Base-by-base conservation (phyloP, 768 basidiomycete genomes). In the Serendipita vermifera region DNA sequence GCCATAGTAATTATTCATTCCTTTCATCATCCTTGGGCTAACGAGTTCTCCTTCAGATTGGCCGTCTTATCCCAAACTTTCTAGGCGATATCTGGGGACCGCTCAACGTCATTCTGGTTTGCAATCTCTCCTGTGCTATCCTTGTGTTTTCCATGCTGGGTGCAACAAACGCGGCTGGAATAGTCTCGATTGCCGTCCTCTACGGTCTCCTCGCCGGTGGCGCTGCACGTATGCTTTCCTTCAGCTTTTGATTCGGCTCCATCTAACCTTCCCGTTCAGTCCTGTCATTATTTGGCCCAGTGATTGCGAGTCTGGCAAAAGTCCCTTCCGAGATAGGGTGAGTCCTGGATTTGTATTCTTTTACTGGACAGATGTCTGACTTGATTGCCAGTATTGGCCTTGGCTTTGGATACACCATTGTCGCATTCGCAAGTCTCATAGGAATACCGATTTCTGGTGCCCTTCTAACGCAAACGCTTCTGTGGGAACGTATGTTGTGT, bases 361-460 rank as follows among this genome's bases (percentile, higher is more conserved):
- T 9, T 36, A 9, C n/a, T n/a, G 9, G 9, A 9, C 9, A 36
- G 9, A 9, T 36, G 35, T n/a, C 35, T 9, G 9, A 36, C 9
- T 9, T 9, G n/a, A 36, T n/a, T 36, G n/a, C n/a, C 60, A 76
- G 76, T 3, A 66, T 72, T 33, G 71, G 77, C 15, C 73, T 77
- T 38, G 76, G 75, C 14, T 61, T 77, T 31, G 62, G 74, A 2
- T 75, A 71, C 14, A 74, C 76, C 57, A 58, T 68, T 11, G 60
- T 74, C 39, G 70, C 74, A 13, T 69, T 79, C 55, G 73, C 76
- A 1, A 59, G 74, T 38, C 63, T 75, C 26, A 75, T 71, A 11
- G 78, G 78, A 3, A 76, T 74, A 54, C 79, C 78, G 1, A 73
- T 81, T 43, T 71, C 72, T 26, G 78, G 79, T 15, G 38, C 35